Conservation (phyloP, 2,329 filamentous ascomycete genomes). For the Thielaviopsis musarum region DNA sequence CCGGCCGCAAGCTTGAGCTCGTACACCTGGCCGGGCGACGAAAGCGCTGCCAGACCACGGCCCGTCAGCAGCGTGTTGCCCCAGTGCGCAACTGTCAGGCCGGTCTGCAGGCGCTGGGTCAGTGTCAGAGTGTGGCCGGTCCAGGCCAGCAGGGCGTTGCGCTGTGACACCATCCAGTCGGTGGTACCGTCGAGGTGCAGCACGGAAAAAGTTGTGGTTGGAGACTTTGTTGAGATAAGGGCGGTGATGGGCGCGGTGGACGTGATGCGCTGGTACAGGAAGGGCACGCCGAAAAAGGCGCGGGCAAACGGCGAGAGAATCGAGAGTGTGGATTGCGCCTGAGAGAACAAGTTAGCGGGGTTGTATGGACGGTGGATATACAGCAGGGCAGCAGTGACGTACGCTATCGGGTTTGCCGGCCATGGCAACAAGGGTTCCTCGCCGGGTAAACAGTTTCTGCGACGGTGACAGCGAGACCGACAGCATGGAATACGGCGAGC, state of each 20-base stretch:
- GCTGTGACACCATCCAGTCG: conserved; percentile 87
- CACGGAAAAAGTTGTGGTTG: conserved; percentile 71
- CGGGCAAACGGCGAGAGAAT: conserved; percentile 71
- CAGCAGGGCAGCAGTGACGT: conserved; percentile 16
- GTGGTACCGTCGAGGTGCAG: conserved; percentile 83
- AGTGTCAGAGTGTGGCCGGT: conserved; percentile 73
- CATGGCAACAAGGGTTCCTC: conserved; percentile 78
- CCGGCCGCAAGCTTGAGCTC: conserved; percentile 64
- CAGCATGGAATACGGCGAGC: conserved; percentile 80
- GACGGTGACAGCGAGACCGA: conserved; percentile 87
- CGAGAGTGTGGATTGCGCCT: conserved; percentile 81
- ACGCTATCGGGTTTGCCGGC: conserved; percentile 86
- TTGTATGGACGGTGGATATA: background rate
- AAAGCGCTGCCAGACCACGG: conserved; percentile 68
- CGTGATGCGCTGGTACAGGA: conserved; percentile 82
- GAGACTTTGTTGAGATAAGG: conserved; percentile 73
- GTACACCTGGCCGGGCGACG: conserved; percentile 79
- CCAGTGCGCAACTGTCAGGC: conserved; percentile 72
- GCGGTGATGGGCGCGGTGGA: conserved; percentile 79
- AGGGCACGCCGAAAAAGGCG: conserved; percentile 70
- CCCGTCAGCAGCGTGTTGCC: conserved; percentile 80
- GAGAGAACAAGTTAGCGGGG: conserved; percentile 2
- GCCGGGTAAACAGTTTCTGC: conserved; percentile 79
- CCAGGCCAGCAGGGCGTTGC: conserved; percentile 85
- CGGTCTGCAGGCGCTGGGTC: conserved; percentile 56